Evolutionary conservation across 2,329 filamentous ascomycete species (phyloP), one percentile per base, ranked within the genome.

Genomic region (Paraconiothyrium brasiliense): DNA sequence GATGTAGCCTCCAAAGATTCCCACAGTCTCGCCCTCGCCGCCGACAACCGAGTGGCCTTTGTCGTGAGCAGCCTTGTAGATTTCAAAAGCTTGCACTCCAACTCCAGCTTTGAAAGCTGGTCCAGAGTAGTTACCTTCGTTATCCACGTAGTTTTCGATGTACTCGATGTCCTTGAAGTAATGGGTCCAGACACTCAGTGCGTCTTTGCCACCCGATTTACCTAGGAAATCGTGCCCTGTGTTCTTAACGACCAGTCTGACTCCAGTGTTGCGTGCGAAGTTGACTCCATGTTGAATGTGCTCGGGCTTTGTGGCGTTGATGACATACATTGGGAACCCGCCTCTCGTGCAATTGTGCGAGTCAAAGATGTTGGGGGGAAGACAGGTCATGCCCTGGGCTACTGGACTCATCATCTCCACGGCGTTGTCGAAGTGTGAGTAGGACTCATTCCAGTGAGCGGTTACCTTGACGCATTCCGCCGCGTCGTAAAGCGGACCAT

Each of bases 91-190:
- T 60, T 86, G 80, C 9, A 88, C 82, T 57, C 86, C 86, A 10
- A 85, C 80, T 2, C 84, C 86, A 20, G 86, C 76, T 70, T 85
- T 87, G 65, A 88, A 80, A 0, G 85, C 86, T 1, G 81, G 76
- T 0, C 85, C 85, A 0, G 71, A 71, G 59, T 81, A 82, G 13
- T 70, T 69, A 35, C 74, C 62, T 24, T 71, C 68, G n/a, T 69
- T 55, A 44, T 76, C 73, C 14, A 64, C 64, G n/a, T 72, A 76
- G 32, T 77, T 63, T 57, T 75, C 72, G 41, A 77, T 72, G 49
- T 76, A 76, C 13, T 73, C 68, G 14, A 77, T 76, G 27, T 68
- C 57, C 58, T 78, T 78, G 70, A 78, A 75, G 43, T 72, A 62
- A 61, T 78, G 75, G 5, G 75, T 78, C 76, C 76, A 78, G 62